phyloP scores from a whole-genome alignment of 2,329 filamentous ascomycete genomes.

The Rhinocladiella mackenziei region DNA sequence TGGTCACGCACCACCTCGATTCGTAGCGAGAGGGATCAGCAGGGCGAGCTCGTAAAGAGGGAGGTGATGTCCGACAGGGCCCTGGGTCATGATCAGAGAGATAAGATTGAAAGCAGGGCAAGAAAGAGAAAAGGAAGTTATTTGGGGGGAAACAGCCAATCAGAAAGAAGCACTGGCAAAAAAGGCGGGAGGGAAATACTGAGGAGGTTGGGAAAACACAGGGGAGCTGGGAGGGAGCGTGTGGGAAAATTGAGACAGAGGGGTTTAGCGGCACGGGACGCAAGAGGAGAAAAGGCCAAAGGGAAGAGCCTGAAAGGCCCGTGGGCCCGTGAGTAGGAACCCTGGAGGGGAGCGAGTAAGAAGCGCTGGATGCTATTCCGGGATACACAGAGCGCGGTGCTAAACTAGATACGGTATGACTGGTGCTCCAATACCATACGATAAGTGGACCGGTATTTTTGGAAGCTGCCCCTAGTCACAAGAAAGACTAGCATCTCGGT shows the following conservation, averaged over 20 bases:
- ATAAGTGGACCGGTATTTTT: constrained; percentile 25
- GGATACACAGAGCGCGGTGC: no score
- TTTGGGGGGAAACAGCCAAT: constrained; percentile 11
- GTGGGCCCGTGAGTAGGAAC: no score
- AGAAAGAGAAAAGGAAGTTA: no score
- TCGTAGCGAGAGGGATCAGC: constrained; percentile 1
- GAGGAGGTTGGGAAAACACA: constrained; percentile 15
- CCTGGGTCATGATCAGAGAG: background rate
- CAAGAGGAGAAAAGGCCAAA: no score
- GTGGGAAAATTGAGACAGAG: constrained; percentile 8
- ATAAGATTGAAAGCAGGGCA: no score
- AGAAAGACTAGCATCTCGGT: no score
- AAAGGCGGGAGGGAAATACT: constrained; percentile 1
- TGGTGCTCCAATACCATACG: background rate
- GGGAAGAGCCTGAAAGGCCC: constrained; percentile 12
- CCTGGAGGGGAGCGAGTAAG: constrained; percentile 17
- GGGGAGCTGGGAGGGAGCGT: background rate
- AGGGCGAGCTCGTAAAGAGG: background rate
- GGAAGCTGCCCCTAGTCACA: constrained; percentile 9
- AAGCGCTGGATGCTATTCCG: constrained; percentile 23
- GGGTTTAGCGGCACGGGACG: constrained; percentile 13
- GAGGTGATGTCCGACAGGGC: background rate
- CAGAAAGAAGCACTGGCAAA: constrained; percentile 8
- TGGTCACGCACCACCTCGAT: constrained; percentile 1
- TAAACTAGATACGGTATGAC: constrained; percentile 7